Base-by-base conservation (phyloP, 148 eudicot genomes). In the Fagopyrum esculentum region DNA sequence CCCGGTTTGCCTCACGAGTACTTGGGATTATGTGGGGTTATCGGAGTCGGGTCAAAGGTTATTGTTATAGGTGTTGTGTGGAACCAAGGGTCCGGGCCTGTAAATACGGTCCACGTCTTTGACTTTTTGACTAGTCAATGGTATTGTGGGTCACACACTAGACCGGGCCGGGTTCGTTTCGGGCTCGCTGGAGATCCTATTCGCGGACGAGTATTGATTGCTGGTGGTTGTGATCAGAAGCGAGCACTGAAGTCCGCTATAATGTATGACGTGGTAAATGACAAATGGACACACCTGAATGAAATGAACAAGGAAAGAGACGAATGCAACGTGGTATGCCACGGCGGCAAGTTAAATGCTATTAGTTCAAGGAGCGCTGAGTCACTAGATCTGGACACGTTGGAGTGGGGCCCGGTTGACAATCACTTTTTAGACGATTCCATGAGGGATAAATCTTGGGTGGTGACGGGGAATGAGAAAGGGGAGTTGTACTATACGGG, bases 141-240 rank as follows among this genome's bases (percentile, higher is more conserved):
- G 98, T 77, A 90, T 9, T 74, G 83, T 1, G 95, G 98, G 30
- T 78, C 85, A 35, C 80, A 79, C 55, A 87, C 98, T 9, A 93
- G 96, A 51, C 78, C 83, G 29, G 55, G 52, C n/a, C 80, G 97
- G 44, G 77, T 86, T 6, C 86, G 86, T 71, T 91, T 90, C 29
- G 97, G 87, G 2, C 91, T 86, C 51, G 86, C 87, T 6, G 80
- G 90, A 0, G 95, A 87, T 69, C 72, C 52, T n/a, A 78, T 69
- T 70, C 78, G 84, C 44, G 29, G 29, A 82, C 86, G 54, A 85
- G 89, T 88, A 54, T 59, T 81, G 2, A 80, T 93, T 2, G 95
- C 96, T 0, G 98, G 97, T 0, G 98, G 98, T 0, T 94, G 26
- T 22, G 87, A 43, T 91, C 74, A 12, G 84, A 87, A 12, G 89